Conservation (phyloP, 805 yeast genomes). For the Nematodospora valgi region DNA sequence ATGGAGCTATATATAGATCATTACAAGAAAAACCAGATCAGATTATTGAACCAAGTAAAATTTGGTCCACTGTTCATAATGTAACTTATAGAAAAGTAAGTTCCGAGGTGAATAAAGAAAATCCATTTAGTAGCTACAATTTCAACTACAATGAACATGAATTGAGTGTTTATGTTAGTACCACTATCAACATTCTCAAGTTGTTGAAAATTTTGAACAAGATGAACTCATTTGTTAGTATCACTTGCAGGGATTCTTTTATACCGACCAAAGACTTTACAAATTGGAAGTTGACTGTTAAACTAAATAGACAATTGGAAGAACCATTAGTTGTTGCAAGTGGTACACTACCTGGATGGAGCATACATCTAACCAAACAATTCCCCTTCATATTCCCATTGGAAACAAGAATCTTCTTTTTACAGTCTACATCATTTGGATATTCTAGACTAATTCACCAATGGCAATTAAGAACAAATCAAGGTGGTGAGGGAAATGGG, state of each 20-base stretch:
- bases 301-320: conserved; percentile 80
- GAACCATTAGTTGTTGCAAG: conserved; percentile 87
- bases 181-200: conserved; percentile 40
- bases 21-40: conserved; percentile 37
- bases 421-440: conserved; percentile 89
- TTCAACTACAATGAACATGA: conserved; percentile 12
- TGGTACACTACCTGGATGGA: conserved; percentile 85
- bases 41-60: conserved; percentile 41
- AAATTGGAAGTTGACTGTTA: conserved; percentile 81
- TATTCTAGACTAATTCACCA: conserved; percentile 75
- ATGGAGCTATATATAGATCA: conserved; percentile 65
- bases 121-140: conserved; percentile 10
- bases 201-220: conserved; percentile 47
- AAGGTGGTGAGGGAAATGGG: conserved; percentile 28
- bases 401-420: conserved; percentile 70
- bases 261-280: conserved; percentile 38
- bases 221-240: conserved; percentile 29
- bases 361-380: conserved; percentile 63
- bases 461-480: conserved; percentile 57
- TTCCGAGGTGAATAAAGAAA: conserved; percentile 9
- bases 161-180: conserved; percentile 20
- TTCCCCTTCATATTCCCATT: conserved; percentile 84
- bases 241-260: not conserved
- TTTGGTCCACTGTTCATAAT: conserved; percentile 60
- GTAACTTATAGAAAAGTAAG: conserved; percentile 9